Evolutionary conservation across 1,284 basidiomycete genomes (phyloP).

Genomic region (Blastosporella zonata): DNA sequence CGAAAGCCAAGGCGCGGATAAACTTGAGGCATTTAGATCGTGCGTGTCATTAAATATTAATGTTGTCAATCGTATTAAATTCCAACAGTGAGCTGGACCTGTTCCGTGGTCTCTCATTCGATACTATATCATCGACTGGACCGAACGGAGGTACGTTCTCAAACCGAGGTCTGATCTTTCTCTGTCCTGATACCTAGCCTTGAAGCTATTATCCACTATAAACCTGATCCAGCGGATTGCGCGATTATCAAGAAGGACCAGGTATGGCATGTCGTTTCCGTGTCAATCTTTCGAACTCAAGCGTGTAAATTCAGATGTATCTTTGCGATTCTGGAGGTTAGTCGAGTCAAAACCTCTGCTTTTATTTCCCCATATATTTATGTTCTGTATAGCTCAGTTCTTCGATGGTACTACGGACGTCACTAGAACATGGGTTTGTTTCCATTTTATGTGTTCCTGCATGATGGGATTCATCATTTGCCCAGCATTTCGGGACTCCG

Average conservation of each 20-base stretch:
- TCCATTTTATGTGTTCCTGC: not conserved
- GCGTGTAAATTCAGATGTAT: constrained; percentile 60
- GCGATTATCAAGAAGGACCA: constrained; percentile 75
- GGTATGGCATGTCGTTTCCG: constrained; percentile 33
- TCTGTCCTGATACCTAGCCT: not conserved
- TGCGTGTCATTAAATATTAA: constrained; percentile 36
- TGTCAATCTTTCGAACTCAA: constrained; percentile 3
- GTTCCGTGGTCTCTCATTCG: constrained; percentile 89
- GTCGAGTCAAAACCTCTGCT: constrained; percentile 4
- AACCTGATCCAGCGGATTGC: constrained; percentile 73
- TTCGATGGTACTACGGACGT: constrained; percentile 94
- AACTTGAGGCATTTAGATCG: constrained; percentile 81
- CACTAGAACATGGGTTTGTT: constrained; percentile 76
- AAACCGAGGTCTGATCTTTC: not conserved
- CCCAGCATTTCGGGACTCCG: constrained; percentile 87
- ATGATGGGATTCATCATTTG: constrained; percentile 3
- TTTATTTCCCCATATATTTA: not conserved
- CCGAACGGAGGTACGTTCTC: constrained; percentile 72
- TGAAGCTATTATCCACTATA: constrained; percentile 91
- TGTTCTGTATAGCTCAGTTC: constrained; percentile 65
- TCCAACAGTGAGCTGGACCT: constrained; percentile 58
- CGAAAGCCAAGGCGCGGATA: constrained; percentile 80
- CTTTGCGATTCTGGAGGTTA: constrained; percentile 91
- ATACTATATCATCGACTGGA: constrained; percentile 89
- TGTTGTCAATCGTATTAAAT: not conserved